A percentile compares a stretch with the other conserved stretches of the same genome.
phyloP scores from a whole-genome alignment of 495 filamentous ascomycete genomes.

The Aspergillus sparsus region DNA sequence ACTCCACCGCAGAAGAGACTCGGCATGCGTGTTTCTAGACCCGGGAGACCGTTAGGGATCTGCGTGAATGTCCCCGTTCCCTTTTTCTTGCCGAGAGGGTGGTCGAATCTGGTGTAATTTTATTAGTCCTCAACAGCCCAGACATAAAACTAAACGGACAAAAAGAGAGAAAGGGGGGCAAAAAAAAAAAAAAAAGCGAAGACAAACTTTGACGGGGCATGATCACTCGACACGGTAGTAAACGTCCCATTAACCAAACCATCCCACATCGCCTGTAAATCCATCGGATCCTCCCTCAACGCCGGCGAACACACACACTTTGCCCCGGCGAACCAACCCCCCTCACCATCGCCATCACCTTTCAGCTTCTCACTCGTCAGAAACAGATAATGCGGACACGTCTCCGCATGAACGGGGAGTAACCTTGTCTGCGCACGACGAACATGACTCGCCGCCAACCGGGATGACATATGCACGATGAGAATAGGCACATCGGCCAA shows the following conservation, averaged over 20 bases:
- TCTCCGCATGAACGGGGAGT: slow-evolving; percentile 62
- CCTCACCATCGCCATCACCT: slow-evolving; percentile 28
- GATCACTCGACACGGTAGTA: slow-evolving; percentile 46
- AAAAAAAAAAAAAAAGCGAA: not conserved
- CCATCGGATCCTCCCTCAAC: slow-evolving; percentile 34
- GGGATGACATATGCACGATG: slow-evolving; percentile 60
- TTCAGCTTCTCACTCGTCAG: slow-evolving; percentile 54
- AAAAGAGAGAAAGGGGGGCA: not conserved
- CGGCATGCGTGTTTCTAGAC: slow-evolving; percentile 60
- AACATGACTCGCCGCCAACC: slow-evolving; percentile 52
- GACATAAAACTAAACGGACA: not conserved
- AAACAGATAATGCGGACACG: slow-evolving; percentile 67
- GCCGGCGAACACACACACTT: slow-evolving; percentile 55
- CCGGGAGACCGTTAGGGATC: slow-evolving; percentile 60
- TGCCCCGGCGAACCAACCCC: slow-evolving; percentile 56
- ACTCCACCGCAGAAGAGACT: slow-evolving; percentile 39
- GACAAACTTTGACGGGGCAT: slow-evolving; percentile 39
- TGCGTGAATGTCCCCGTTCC: slow-evolving; percentile 37
- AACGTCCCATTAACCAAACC: slow-evolving; percentile 51
- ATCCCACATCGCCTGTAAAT: slow-evolving; percentile 47
- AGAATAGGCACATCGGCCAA: slow-evolving; percentile 58
- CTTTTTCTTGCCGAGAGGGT: slow-evolving; percentile 40
- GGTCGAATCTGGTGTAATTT: slow-evolving; percentile 25
- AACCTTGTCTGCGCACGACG: slow-evolving; percentile 55
- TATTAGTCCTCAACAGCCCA: not conserved